Percentiles rank a stretch among this genome's conserved stretches.
These are phyloP conservation scores for Xylaria sp. DNA, from an alignment of 2,329 filamentous ascomycete species.

Conservation along the genomic window DNA sequence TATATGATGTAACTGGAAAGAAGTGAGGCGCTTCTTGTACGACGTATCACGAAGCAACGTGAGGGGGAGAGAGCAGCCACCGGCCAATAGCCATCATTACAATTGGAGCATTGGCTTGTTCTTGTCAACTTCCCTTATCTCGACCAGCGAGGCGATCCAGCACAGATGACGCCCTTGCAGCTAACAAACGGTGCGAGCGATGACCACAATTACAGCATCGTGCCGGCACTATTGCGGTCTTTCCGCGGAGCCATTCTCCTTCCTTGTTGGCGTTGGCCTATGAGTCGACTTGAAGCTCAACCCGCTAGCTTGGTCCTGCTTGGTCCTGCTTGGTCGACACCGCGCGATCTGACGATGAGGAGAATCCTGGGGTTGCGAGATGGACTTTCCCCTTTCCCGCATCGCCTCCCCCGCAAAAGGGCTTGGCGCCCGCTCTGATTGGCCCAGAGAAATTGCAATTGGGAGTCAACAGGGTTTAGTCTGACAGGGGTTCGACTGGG, in stretches of 20 bases:
- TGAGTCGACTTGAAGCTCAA: conserved; percentile 17
- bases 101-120: not conserved
- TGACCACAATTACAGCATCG: conserved; percentile 9
- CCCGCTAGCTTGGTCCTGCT: not conserved
- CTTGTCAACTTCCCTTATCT: not conserved
- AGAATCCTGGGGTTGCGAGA: conserved; percentile 27
- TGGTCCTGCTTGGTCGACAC: too few relatives aligned
- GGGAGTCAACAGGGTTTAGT: conserved; percentile 10
- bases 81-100: not conserved
- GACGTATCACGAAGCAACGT: not conserved
- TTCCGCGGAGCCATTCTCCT: conserved; percentile 27
- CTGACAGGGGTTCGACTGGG: conserved; percentile 14
- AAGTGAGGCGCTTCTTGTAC: not conserved
- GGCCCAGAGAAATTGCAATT: conserved; percentile 26
- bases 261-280: conserved; percentile 17
- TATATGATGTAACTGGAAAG: conserved; percentile 12
- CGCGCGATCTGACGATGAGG: conserved; percentile 28
- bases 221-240: conserved; percentile 37
- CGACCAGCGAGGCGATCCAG: not conserved
- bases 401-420: conserved; percentile 8
- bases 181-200: not conserved
- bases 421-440: conserved; percentile 21
- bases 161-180: not conserved
- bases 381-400: conserved; percentile 18
- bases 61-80: not conserved